phyloP scores from a whole-genome alignment of 371 early-diverging fungal genomes.

The Apophysomyces variabilis region DNA sequence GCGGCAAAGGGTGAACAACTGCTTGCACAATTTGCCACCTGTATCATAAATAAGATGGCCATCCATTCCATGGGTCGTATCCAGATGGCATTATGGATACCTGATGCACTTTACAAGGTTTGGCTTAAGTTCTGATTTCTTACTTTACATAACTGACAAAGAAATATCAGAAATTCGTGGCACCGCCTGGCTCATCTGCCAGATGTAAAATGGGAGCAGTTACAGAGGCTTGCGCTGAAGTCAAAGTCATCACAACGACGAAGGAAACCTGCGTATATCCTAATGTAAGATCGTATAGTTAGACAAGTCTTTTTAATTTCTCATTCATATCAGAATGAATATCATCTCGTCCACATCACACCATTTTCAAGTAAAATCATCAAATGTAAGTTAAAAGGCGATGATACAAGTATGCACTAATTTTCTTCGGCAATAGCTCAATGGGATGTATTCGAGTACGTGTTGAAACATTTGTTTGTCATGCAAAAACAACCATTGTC shows the following conservation, averaged over 20 bases:
- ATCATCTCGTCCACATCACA: slow-evolving; percentile 49
- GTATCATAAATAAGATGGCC: slow-evolving; percentile 49
- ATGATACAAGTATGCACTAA: not conserved
- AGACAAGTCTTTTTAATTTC: not conserved
- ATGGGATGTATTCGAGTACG: slow-evolving; percentile 64
- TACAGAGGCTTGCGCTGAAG: slow-evolving; percentile 41
- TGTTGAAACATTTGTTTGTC: slow-evolving; percentile 58
- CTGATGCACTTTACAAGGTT: slow-evolving; percentile 37
- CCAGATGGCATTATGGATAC: slow-evolving; percentile 55
- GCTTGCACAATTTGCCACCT: slow-evolving; percentile 46
- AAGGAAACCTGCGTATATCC: slow-evolving; percentile 36
- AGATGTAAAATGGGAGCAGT: slow-evolving; percentile 55
- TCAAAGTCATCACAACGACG: slow-evolving; percentile 26
- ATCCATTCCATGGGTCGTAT: slow-evolving; percentile 50
- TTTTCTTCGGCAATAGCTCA: slow-evolving; percentile 36
- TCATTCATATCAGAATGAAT: slow-evolving; percentile 33
- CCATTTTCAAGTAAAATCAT: slow-evolving; percentile 48
- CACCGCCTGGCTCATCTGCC: slow-evolving; percentile 31
- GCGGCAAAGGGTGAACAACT: slow-evolving; percentile 46
- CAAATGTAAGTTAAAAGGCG: slow-evolving; percentile 39
- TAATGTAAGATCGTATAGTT: slow-evolving; percentile 22
- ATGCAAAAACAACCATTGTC: slow-evolving; percentile 47
- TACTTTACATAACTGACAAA: not conserved
- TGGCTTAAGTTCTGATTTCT: no score
- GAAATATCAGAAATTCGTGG: slow-evolving; percentile 39